Conservation (phyloP, 2,329 filamentous ascomycete species). For the Clonostachys rosea region DNA sequence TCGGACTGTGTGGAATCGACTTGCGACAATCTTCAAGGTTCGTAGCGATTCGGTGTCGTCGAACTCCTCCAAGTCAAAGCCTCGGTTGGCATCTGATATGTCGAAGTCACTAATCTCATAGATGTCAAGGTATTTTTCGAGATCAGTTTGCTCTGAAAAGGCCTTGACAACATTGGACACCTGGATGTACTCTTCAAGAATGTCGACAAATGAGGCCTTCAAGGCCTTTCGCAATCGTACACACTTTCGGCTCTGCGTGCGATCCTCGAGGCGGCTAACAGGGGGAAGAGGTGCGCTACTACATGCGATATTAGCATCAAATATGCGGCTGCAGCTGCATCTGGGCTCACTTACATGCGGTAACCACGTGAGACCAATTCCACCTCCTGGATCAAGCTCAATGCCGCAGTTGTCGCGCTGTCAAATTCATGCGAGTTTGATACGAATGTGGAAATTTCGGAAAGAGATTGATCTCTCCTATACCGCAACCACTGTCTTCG, state of each 20-base stretch:
- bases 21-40: constrained; percentile 75
- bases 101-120: constrained; percentile 75
- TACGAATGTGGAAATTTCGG: constrained; percentile 65
- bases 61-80: constrained; percentile 61
- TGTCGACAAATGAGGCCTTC: constrained; percentile 61
- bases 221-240: constrained; percentile 74
- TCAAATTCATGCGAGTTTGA: constrained; percentile 77
- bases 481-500: constrained; percentile 79
- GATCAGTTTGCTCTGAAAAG: constrained; percentile 72
- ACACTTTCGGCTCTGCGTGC: constrained; percentile 74
- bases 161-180: constrained; percentile 64
- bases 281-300: constrained; percentile 88
- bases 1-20: constrained; percentile 73
- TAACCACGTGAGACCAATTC: constrained; percentile 91
- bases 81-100: constrained; percentile 63
- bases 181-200: constrained; percentile 68
- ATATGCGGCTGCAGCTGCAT: not conserved
- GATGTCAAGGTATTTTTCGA: constrained; percentile 91
- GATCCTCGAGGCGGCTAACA: constrained; percentile 86
- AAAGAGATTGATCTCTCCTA: constrained; percentile 68
- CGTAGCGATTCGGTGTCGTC: constrained; percentile 77
- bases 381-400: constrained; percentile 89
- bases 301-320: constrained; percentile 10
- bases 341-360: constrained; percentile 56
- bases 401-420: constrained; percentile 66